phyloP scores from a whole-genome alignment of 1,139 yeast genomes.

The Arxiozyma slooffiae region DNA sequence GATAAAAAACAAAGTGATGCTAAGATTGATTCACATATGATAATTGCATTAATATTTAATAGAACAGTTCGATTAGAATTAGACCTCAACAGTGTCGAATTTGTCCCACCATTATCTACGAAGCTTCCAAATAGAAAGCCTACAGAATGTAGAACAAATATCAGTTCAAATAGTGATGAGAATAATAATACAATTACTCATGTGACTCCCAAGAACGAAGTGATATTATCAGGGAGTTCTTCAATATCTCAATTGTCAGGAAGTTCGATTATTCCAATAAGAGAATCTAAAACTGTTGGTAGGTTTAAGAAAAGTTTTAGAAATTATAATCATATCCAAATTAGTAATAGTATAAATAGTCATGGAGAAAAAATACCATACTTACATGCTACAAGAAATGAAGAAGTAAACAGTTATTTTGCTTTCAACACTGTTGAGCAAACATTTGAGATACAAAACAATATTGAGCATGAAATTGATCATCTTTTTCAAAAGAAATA shows the following conservation, averaged over 20 bases:
- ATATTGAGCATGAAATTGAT: background rate
- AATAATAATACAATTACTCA: background rate
- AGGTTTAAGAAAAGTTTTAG: background rate
- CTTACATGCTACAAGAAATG: background rate
- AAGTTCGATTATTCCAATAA: background rate
- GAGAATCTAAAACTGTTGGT: background rate
- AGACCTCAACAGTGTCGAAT: background rate
- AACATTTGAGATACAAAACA: background rate
- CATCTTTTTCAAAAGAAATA: background rate
- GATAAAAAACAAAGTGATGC: background rate
- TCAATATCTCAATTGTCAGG: conserved; percentile 1
- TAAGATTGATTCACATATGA: background rate
- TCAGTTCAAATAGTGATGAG: background rate
- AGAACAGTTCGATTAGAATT: background rate
- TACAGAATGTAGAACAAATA: background rate
- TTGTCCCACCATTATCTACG: background rate
- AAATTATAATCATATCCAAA: background rate
- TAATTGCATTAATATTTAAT: background rate
- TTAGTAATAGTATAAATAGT: background rate
- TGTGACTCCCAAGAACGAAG: background rate
- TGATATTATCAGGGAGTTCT: conserved; percentile 2
- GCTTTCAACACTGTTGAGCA: background rate
- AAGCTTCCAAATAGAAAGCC: background rate
- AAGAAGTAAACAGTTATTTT: background rate
- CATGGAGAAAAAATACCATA: background rate